Evolutionary conservation across 495 filamentous ascomycete species (phyloP).

Genomic region (Penicillium mononematosum): DNA sequence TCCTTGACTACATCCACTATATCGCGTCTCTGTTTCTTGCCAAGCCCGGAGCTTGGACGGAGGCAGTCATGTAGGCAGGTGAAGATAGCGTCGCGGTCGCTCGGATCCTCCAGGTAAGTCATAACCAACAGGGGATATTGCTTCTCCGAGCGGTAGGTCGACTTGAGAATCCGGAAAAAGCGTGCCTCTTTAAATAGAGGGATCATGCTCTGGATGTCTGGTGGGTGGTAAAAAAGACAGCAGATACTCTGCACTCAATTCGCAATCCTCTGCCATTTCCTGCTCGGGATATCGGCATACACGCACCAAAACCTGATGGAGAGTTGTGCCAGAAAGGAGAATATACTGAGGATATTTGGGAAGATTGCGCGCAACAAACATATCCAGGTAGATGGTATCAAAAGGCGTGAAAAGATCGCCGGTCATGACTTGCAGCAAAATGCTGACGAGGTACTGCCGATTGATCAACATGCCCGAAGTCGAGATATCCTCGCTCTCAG

Average conservation of each 20-base stretch:
- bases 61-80: conserved; percentile 79
- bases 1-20: conserved; percentile 68
- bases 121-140: conserved; percentile 76
- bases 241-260: conserved; percentile 92
- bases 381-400: conserved; percentile 91
- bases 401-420: conserved; percentile 65
- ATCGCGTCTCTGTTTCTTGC: conserved; percentile 71
- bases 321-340: conserved; percentile 77
- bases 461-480: conserved; percentile 67
- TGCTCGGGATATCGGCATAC: conserved; percentile 79
- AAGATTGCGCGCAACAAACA: conserved; percentile 95
- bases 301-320: conserved; percentile 76
- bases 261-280: conserved; percentile 88
- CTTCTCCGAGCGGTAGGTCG: conserved; percentile 76
- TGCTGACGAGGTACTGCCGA: conserved; percentile 85
- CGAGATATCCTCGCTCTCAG: conserved; percentile 35
- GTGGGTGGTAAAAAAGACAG: conserved; percentile 91
- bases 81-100: conserved; percentile 71
- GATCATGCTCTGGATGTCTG: conserved; percentile 72
- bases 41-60: conserved; percentile 65
- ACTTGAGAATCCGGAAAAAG: conserved; percentile 93
- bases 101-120: conserved; percentile 81
- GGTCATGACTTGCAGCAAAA: conserved; percentile 85
- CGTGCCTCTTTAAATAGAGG: conserved; percentile 74
- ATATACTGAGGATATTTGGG: conserved; percentile 97